phyloP scores from a whole-genome alignment of 1,284 basidiomycete species.

The Sporisorium exsertum region DNA sequence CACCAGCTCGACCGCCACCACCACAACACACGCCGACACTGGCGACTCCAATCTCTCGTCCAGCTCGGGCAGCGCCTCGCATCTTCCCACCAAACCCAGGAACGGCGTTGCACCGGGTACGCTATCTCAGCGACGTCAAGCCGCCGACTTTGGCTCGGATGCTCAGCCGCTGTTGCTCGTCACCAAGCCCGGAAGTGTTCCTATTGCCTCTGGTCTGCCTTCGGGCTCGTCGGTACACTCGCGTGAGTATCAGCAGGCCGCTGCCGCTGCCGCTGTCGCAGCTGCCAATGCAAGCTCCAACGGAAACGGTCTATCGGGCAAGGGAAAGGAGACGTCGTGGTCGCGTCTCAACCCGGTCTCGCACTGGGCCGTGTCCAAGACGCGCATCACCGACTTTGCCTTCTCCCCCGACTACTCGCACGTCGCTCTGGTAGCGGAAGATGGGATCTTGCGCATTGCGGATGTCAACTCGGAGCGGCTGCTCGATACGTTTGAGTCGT shows the following conservation, averaged over 20 bases:
- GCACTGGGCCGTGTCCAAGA: constrained; percentile 56
- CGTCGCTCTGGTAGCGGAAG: constrained; percentile 59
- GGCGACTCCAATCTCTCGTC: constrained; percentile 30
- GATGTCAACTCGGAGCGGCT: constrained; percentile 60
- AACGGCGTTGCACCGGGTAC: constrained; percentile 17
- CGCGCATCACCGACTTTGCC: constrained; percentile 59
- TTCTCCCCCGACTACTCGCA: constrained; percentile 59
- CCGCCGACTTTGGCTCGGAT: constrained; percentile 4
- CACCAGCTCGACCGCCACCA: constrained; percentile 47
- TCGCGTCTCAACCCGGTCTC: constrained; percentile 58
- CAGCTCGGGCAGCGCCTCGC: constrained; percentile 37
- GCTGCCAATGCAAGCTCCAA: constrained; percentile 30
- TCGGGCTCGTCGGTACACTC: constrained; percentile 23
- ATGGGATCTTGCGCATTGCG: constrained; percentile 60
- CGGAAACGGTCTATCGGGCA: constrained; percentile 45
- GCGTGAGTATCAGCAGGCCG: constrained; percentile 40
- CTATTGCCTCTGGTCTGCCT: constrained; percentile 44
- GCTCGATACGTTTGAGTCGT: constrained; percentile 56
- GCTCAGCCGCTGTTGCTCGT: constrained; percentile 40
- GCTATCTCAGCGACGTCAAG: constrained; percentile 33
- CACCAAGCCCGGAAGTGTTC: constrained; percentile 43
- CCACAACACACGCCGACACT: constrained; percentile 27
- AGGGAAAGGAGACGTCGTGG: constrained; percentile 50
- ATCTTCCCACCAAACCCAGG: constrained; percentile 21
- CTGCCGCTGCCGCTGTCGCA: constrained; percentile 36